These are phyloP conservation scores for Cryptosporidium ryanae DNA, from an alignment of 169 alveolate species.

Conservation along the genomic window DNA sequence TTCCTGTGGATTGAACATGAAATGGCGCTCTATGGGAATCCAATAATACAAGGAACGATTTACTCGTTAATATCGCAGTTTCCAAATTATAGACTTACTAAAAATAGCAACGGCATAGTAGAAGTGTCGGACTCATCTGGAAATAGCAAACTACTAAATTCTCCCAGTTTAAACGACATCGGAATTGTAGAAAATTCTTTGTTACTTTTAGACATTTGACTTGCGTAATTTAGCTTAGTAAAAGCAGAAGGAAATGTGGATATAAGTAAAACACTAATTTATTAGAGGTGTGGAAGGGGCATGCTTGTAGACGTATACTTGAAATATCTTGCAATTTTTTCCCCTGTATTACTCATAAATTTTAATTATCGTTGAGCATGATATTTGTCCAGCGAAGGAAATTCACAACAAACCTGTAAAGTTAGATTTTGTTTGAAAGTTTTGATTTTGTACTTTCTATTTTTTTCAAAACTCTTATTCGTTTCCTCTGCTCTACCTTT, in stretches of 20 bases:
- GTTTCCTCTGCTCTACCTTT: too few relatives aligned
- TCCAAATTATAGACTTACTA: constrained; percentile 33
- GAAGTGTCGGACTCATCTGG: constrained; percentile 27
- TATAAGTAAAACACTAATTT: too few relatives aligned
- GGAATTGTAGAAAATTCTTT: constrained; percentile 29
- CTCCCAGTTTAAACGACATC: constrained; percentile 30
- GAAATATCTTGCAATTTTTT: too few relatives aligned
- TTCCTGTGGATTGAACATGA: constrained; percentile 63
- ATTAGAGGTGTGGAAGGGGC: too few relatives aligned
- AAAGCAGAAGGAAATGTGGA: not conserved
- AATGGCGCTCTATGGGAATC: constrained; percentile 37
- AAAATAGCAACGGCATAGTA: constrained; percentile 1
- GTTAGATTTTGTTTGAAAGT: too few relatives aligned
- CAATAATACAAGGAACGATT: not conserved
- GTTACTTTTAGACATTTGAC: constrained; percentile 12
- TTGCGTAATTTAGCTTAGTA: not conserved
- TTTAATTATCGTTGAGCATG: too few relatives aligned
- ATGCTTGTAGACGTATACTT: too few relatives aligned
- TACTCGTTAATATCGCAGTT: constrained; percentile 52
- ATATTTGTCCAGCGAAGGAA: too few relatives aligned
- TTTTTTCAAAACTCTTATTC: too few relatives aligned
- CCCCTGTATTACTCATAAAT: too few relatives aligned
- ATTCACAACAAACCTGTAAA: too few relatives aligned
- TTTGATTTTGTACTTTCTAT: too few relatives aligned
- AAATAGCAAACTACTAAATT: not conserved